Conservation (phyloP, 495 filamentous ascomycete genomes). For the Penicillium antarcticum region DNA sequence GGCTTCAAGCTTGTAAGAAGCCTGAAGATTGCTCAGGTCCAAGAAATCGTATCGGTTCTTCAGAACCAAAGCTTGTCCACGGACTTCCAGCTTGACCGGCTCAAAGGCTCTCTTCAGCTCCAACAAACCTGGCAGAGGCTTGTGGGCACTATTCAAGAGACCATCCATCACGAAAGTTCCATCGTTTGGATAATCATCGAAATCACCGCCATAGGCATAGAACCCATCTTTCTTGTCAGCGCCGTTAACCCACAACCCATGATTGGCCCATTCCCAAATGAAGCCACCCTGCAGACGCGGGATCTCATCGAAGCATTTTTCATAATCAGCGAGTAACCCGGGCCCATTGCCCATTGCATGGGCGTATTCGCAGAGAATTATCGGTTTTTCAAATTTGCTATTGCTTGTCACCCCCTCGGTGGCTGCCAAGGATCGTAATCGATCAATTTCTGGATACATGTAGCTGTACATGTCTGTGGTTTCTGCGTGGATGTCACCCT, state of each 20-base stretch:
- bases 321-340: constrained; percentile 62
- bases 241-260: constrained; percentile 55
- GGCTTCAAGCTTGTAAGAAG: constrained; percentile 19
- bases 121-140: constrained; percentile 52
- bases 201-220: constrained; percentile 65
- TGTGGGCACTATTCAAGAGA: constrained; percentile 52
- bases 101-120: constrained; percentile 60
- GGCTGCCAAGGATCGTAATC: constrained; percentile 25
- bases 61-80: background rate
- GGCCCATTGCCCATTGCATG: constrained; percentile 76
- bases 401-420: constrained; percentile 38
- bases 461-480: constrained; percentile 62
- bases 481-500: constrained; percentile 55
- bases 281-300: constrained; percentile 64
- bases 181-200: constrained; percentile 61
- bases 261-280: constrained; percentile 74
- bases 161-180: constrained; percentile 65
- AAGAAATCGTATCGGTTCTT: constrained; percentile 54
- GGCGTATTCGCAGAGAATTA: constrained; percentile 66
- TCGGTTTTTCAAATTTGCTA: constrained; percentile 49
- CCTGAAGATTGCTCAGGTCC: constrained; percentile 43
- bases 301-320: constrained; percentile 54
- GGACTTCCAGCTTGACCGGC: constrained; percentile 43
- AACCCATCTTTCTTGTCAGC: constrained; percentile 23
- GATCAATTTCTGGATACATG: constrained; percentile 60